phyloP scores from a whole-genome alignment of 371 early-diverging fungal genomes.

The Choanephora cucurbitarum region DNA sequence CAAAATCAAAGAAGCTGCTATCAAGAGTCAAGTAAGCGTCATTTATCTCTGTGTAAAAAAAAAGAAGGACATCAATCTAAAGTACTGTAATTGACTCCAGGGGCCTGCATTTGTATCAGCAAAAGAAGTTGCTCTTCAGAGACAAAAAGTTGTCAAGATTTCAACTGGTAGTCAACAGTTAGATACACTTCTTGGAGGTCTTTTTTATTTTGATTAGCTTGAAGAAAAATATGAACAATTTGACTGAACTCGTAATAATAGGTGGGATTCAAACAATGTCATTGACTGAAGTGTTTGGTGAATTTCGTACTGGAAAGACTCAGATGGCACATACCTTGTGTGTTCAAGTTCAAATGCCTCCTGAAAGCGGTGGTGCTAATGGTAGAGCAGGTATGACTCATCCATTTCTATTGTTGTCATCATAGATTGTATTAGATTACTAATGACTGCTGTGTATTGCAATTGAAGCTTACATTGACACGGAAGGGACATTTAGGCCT shows the following conservation, averaged over 20 bases:
- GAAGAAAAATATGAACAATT: too few relatives aligned
- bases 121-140: constrained; percentile 74
- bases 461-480: constrained; percentile 74
- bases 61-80: too few relatives aligned
- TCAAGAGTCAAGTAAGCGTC: constrained; percentile 34
- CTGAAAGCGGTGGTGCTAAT: constrained; percentile 64
- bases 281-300: constrained; percentile 86
- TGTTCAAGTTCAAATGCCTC: constrained; percentile 73
- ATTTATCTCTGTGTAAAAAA: neutral
- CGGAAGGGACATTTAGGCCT: constrained; percentile 83
- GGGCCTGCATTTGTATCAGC: constrained; percentile 81
- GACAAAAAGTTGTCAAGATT: constrained; percentile 80
- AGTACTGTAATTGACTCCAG: too few relatives aligned
- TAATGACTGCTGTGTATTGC: neutral
- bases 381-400: constrained; percentile 60
- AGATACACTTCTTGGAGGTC: constrained; percentile 86
- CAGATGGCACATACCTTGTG: constrained; percentile 81
- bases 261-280: constrained; percentile 91
- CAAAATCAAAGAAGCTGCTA: constrained; percentile 79
- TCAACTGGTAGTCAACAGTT: constrained; percentile 91
- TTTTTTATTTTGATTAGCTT: too few relatives aligned
- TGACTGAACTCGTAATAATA: constrained; percentile 10
- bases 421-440: constrained; percentile 7
- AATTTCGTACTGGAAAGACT: constrained; percentile 84
- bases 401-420: neutral